Conservation (phyloP, 305 asterid genomes). For the Withania somnifera region DNA sequence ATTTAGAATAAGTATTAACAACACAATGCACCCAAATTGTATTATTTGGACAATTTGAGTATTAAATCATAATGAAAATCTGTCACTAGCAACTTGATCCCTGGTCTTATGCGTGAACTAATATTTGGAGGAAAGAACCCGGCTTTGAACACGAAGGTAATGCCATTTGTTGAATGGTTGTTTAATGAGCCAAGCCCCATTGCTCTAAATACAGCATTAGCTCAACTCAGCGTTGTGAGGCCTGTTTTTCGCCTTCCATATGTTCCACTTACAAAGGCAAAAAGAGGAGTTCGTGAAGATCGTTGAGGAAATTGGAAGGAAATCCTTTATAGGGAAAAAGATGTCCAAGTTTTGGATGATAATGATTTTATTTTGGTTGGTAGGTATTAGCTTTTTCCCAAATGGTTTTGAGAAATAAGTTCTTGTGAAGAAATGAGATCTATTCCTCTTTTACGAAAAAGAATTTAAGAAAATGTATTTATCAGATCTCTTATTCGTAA, state of each 20-base stretch:
- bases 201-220: conserved; percentile 76
- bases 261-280: conserved; percentile 63
- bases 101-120: conserved; percentile 66
- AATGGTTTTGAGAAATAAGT: background rate
- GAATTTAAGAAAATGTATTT: too few species aligned
- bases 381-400: conserved; percentile 44
- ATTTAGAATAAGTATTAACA: background rate
- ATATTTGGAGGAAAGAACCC: conserved; percentile 74
- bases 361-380: conserved; percentile 64
- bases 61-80: conserved; percentile 11
- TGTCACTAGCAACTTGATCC: conserved; percentile 80
- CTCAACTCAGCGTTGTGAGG: conserved; percentile 90
- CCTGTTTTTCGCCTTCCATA: conserved; percentile 85
- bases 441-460: too few species aligned
- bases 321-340: conserved; percentile 65
- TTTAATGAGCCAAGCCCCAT: conserved; percentile 82
- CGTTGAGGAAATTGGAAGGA: conserved; percentile 68
- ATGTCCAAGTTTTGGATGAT: conserved; percentile 59
- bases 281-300: conserved; percentile 74
- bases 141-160: conserved; percentile 39
- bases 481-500: too few species aligned
- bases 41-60: background rate
- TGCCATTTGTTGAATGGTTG: conserved; percentile 75
- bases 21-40: background rate
- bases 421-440: too few species aligned